Evolutionary conservation across 352 stramenopile species (phyloP).

Genomic region (Globisporangium apiculatum): DNA sequence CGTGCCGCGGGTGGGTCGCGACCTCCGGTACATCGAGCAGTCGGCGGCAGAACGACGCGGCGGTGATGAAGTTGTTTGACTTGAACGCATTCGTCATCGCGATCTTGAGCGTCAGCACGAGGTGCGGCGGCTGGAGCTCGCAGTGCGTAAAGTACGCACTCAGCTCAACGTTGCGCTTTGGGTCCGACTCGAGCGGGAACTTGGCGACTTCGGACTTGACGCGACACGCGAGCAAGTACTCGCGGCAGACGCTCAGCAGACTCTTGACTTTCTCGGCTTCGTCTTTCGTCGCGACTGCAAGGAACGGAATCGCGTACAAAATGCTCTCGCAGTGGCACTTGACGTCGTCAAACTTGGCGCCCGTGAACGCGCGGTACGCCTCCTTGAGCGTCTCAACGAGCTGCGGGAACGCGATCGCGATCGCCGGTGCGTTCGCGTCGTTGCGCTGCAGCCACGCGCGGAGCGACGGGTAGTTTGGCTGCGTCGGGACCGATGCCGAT

Average conservation of each 20-base stretch:
- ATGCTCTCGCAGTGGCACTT: conserved; percentile 91
- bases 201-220: conserved; percentile 88
- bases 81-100: conserved; percentile 99
- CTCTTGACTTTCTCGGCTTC: conserved; percentile 94
- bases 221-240: conserved; percentile 97
- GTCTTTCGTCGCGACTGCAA: conserved; percentile 89
- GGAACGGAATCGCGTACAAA: conserved; percentile 92
- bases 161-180: conserved; percentile 93
- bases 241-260: conserved; percentile 92
- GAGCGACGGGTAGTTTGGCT: conserved; percentile 73
- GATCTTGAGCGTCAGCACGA: conserved; percentile 97
- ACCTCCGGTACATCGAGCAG: conserved; percentile 98
- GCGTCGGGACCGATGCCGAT: conserved; percentile 73
- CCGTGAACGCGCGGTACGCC: conserved; percentile 95
- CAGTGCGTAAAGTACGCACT: conserved; percentile 99
- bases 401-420: conserved; percentile 84
- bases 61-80: conserved; percentile 99
- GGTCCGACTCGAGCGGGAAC: conserved; percentile 58
- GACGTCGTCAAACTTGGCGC: conserved; percentile 97
- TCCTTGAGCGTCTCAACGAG: conserved; percentile 93
- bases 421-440: conserved; percentile 80
- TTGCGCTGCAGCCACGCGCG: conserved; percentile 82
- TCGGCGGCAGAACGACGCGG: conserved; percentile 97
- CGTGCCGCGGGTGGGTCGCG: conserved; percentile 75
- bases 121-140: conserved; percentile 96